Evolutionary conservation across 441 rosid species (phyloP).

Genomic region (Eugenia klotzschiana): DNA sequence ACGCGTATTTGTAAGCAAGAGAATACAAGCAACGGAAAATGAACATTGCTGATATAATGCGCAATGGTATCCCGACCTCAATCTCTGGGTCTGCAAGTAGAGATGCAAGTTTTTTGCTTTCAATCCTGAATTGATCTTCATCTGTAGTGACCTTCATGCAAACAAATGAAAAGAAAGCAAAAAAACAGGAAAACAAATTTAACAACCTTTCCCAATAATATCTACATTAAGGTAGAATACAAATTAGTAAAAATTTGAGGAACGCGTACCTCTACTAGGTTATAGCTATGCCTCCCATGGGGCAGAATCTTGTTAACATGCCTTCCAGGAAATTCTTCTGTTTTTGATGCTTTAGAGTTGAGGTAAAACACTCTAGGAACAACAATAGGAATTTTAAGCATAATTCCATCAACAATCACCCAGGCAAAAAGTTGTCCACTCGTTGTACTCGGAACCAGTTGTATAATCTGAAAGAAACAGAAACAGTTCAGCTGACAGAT

Average conservation of each 20-base stretch:
- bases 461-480: constrained; percentile 56
- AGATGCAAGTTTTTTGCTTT: constrained; percentile 68
- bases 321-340: constrained; percentile 76
- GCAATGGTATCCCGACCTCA: constrained; percentile 47
- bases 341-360: constrained; percentile 52
- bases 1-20: background rate
- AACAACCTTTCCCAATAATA: constrained; percentile 4
- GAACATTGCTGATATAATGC: background rate
- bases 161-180: background rate
- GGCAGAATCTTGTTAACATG: constrained; percentile 79
- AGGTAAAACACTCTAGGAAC: constrained; percentile 78
- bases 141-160: constrained; percentile 37
- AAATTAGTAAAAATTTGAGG: background rate
- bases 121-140: constrained; percentile 63
- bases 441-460: constrained; percentile 56
- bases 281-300: constrained; percentile 64
- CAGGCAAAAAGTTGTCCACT: constrained; percentile 67
- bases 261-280: constrained; percentile 66
- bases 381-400: constrained; percentile 78
- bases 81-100: constrained; percentile 93
- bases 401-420: constrained; percentile 86
- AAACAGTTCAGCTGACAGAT: constrained; percentile 2
- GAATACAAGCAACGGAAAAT: background rate
- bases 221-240: background rate
- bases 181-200: background rate